Percentiles rank a stretch among this genome's conserved stretches.
phyloP scores from a whole-genome alignment of 129 eudicot species.

The Chrysanthemum makinoi region DNA sequence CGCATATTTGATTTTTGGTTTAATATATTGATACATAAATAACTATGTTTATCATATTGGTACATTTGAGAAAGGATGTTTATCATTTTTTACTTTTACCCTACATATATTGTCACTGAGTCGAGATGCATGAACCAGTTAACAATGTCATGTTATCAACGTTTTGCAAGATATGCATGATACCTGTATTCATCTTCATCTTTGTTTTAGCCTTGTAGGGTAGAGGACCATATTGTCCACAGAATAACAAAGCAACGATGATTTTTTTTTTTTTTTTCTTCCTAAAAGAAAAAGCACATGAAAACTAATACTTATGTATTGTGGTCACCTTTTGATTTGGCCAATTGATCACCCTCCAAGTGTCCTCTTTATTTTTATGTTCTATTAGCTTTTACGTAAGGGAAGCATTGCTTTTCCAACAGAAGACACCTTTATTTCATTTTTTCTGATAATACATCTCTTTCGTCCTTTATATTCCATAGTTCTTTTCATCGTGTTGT shows the following conservation, averaged over 20 bases:
- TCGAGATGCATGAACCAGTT: too few relatives aligned
- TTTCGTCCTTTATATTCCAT: background rate
- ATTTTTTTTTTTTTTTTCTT: conserved; percentile 1
- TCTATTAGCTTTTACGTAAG: conserved; percentile 16
- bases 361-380: conserved; percentile 17
- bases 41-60: too few relatives aligned
- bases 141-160: too few relatives aligned
- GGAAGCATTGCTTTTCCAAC: conserved; percentile 15
- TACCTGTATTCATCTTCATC: conserved; percentile 11
- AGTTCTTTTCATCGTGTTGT: conserved; percentile 22
- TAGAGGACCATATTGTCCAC: conserved; percentile 13
- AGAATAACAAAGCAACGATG: conserved; percentile 20
- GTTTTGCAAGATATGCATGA: background rate
- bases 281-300: conserved; percentile 17
- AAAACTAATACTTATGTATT: conserved; percentile 3
- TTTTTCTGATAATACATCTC: background rate
- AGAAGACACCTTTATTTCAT: background rate
- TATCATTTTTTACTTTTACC: too few relatives aligned
- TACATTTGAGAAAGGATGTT: too few relatives aligned
- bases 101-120: background rate
- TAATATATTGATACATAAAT: too few relatives aligned
- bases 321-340: conserved; percentile 20
- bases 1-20: too few relatives aligned
- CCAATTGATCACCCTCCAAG: conserved; percentile 21
- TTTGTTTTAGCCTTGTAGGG: background rate